phyloP scores from a whole-genome alignment of 2,329 filamentous ascomycete species.

The Calycina herbarum region DNA sequence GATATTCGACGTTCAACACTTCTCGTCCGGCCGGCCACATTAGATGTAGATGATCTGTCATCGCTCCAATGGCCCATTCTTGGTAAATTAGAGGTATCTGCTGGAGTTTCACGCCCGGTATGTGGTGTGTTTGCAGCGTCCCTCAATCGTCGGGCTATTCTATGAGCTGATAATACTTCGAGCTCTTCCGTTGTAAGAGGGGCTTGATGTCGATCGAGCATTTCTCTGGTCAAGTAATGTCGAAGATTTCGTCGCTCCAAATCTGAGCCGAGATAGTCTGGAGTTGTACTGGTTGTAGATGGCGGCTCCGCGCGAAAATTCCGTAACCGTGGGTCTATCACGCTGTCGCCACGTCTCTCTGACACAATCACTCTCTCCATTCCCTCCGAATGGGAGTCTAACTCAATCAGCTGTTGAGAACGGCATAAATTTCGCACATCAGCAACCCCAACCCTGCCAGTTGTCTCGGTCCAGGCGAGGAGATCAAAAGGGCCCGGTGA shows the following conservation, averaged over 20 bases:
- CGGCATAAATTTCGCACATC: slow-evolving; percentile 69
- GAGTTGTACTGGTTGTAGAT: slow-evolving; percentile 29
- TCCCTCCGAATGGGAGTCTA: slow-evolving; percentile 59
- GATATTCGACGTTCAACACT: slow-evolving; percentile 27
- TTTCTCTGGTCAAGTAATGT: slow-evolving; percentile 28
- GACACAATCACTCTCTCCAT: slow-evolving; percentile 35
- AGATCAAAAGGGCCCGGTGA: slow-evolving; percentile 88
- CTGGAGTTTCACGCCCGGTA: slow-evolving; percentile 24
- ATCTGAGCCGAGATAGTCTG: slow-evolving; percentile 34
- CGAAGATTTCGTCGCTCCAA: slow-evolving; percentile 34
- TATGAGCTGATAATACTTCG: slow-evolving; percentile 56
- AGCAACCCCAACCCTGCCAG: slow-evolving; percentile 71
- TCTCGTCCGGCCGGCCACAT: slow-evolving; percentile 13
- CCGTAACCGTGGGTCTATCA: slow-evolving; percentile 34
- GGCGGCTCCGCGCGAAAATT: slow-evolving; percentile 26
- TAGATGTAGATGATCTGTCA: slow-evolving; percentile 18
- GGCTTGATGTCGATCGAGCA: slow-evolving; percentile 48
- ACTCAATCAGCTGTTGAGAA: slow-evolving; percentile 66
- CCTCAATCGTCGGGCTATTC: slow-evolving; percentile 51
- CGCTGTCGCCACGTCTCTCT: slow-evolving; percentile 27
- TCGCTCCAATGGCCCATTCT: slow-evolving; percentile 23
- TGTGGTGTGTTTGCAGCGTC: slow-evolving; percentile 26
- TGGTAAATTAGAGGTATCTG: slow-evolving; percentile 23
- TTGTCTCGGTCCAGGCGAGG: slow-evolving; percentile 90
- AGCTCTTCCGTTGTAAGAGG: slow-evolving; percentile 56